These are phyloP conservation scores for Tolypocladium nubicola DNA, from an alignment of 2,329 filamentous ascomycete species.

Conservation along the genomic window DNA sequence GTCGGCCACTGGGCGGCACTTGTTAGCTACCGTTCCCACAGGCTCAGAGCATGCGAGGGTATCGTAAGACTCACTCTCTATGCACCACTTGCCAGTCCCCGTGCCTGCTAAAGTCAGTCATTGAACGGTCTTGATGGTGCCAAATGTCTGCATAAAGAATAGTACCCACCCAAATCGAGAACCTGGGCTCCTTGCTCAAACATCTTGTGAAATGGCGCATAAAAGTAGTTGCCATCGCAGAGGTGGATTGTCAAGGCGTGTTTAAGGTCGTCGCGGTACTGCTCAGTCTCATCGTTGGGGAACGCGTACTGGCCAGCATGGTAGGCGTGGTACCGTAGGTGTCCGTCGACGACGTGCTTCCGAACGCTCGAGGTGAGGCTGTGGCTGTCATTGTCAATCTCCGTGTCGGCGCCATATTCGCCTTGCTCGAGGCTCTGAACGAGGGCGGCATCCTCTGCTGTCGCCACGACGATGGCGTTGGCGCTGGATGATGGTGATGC, in stretches of 20 bases:
- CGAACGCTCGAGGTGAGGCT: constrained; percentile 32
- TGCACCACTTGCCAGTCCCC: constrained; percentile 40
- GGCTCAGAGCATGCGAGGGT: background rate
- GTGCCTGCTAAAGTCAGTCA: constrained; percentile 24
- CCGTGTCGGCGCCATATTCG: constrained; percentile 13
- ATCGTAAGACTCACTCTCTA: constrained; percentile 30
- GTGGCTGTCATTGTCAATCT: constrained; percentile 19
- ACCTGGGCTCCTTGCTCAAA: constrained; percentile 29
- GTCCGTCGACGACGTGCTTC: constrained; percentile 30
- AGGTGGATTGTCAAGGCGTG: constrained; percentile 27
- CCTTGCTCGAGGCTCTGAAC: constrained; percentile 23
- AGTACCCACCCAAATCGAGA: constrained; percentile 33
- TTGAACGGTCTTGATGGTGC: background rate
- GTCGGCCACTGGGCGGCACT: constrained; percentile 30
- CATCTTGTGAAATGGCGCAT: constrained; percentile 28
- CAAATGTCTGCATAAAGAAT: background rate
- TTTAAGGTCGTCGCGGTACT: constrained; percentile 30
- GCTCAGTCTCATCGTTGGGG: constrained; percentile 32
- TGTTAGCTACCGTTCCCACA: background rate
- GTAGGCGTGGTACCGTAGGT: constrained; percentile 29
- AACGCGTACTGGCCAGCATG: constrained; percentile 31
- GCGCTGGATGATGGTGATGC: background rate
- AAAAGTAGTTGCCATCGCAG: constrained; percentile 29
- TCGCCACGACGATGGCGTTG: background rate
- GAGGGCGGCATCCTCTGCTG: constrained; percentile 6